Base-by-base conservation (phyloP, 768 basidiomycete genomes). In the Termitomyces sp. region DNA sequence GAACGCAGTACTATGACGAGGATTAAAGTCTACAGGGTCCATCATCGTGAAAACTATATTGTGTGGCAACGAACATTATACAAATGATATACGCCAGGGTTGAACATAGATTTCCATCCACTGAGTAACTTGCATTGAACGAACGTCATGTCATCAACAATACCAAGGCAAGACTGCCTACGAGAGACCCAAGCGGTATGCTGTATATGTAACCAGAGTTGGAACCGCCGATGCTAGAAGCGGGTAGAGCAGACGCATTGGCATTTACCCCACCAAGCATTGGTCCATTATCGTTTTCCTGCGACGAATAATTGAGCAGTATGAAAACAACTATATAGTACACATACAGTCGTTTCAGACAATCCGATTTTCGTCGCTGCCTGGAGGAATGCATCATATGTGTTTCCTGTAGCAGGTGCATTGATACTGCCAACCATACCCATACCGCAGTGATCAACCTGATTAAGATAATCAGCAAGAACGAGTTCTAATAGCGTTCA, bases 361-460 rank as follows among this genome's bases (percentile, higher is more conserved):
- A 30, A 2, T 6, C 76, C 78, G 36, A 77, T 73, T 10, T 70
- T 69, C 38, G 65, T 56, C 2, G 82, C 82, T 28, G 76, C 74
- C n/a, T 74, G 60, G 59, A 64, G 53, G 71, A 76, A 83, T 5
- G 69, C 68, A 14, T 68, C 72, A 63, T 73, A 78, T 13, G 75
- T 81, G 63, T 81, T 71, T 38, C 77, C 81, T 28, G 72, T 70
- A 5, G 71, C 12, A 2, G 80, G 81, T 13, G 81, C 79, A 54
- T 83, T 83, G 63, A 83, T 83, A 54, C 69, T 74, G 60, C 76
- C 79, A 32, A 81, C 79, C 79, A 82, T 79, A 26, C 82, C 82
- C 60, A 74, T 56, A n/a, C 77, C 79, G 63, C 83, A 84, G 66
- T 84, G 82, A 23, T 3, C 38, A 43, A 10, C 65, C 53, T 59